These are phyloP conservation scores for Mycena leptocephala DNA, from an alignment of 768 basidiomycete genomes.

Conservation along the genomic window DNA sequence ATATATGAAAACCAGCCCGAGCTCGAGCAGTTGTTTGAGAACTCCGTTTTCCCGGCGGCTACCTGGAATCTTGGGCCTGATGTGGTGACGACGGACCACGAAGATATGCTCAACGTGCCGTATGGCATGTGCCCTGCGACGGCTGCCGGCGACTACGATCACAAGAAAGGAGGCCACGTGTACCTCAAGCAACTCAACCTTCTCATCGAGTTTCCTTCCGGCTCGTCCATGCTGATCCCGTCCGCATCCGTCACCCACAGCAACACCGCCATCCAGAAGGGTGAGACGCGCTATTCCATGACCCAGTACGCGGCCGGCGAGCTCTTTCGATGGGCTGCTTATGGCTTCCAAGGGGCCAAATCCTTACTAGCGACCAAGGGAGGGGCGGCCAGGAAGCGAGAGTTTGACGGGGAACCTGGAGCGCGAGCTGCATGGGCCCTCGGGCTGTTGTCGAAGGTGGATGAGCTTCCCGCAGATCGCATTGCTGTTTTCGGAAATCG, in stretches of 20 bases:
- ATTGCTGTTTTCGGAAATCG: not conserved
- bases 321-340: not conserved
- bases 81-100: not conserved
- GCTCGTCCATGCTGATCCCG: not conserved
- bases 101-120: not conserved
- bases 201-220: slow-evolving; percentile 34
- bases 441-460: not conserved
- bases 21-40: not conserved
- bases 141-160: not conserved
- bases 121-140: slow-evolving; percentile 25
- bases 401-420: not conserved
- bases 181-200: slow-evolving; percentile 30
- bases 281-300: slow-evolving; percentile 36
- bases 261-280: slow-evolving; percentile 26
- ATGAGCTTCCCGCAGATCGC: not conserved
- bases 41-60: not conserved
- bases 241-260: slow-evolving; percentile 19
- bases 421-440: not conserved
- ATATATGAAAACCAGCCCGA: not conserved
- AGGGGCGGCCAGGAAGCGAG: not conserved
- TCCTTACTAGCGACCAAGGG: not conserved
- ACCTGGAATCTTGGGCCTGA: not conserved
- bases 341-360: not conserved
- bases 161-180: slow-evolving; percentile 17
- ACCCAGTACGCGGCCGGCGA: slow-evolving; percentile 38